These are phyloP conservation scores for Colletotrichum gloeosporioides DNA, from an alignment of 2,329 filamentous ascomycete genomes.

Conservation along the genomic window DNA sequence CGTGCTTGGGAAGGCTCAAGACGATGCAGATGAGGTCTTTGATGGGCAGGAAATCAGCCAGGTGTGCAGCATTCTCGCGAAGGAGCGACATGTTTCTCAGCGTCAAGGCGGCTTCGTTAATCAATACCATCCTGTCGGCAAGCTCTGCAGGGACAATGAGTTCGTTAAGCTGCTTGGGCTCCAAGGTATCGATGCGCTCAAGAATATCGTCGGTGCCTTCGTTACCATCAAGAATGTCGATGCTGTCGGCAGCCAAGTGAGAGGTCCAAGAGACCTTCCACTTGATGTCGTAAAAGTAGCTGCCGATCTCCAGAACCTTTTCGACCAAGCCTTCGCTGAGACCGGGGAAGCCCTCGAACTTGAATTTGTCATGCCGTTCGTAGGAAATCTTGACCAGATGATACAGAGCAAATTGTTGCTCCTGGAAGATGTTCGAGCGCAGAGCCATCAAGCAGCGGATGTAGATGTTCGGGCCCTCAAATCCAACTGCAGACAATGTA, in stretches of 20 bases:
- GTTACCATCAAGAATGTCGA: conserved; percentile 48
- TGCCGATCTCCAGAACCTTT: conserved; percentile 80
- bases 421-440: conserved; percentile 77
- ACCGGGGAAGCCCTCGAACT: conserved; percentile 89
- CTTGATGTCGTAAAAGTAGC: conserved; percentile 79
- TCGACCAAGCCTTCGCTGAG: conserved; percentile 88
- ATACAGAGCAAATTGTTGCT: conserved; percentile 92
- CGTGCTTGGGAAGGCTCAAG: conserved; percentile 75
- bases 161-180: conserved; percentile 60
- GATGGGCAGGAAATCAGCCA: conserved; percentile 73
- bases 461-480: conserved; percentile 88
- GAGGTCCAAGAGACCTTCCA: conserved; percentile 78
- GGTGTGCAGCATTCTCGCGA: conserved; percentile 83
- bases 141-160: conserved; percentile 77
- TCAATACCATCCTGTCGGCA: conserved; percentile 72
- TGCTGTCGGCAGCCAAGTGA: conserved; percentile 46
- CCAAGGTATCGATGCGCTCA: conserved; percentile 71
- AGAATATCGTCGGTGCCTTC: conserved; percentile 61
- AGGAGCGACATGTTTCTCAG: conserved; percentile 96
- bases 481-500: conserved; percentile 48
- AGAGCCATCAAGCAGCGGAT: conserved; percentile 85
- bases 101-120: conserved; percentile 87
- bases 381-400: conserved; percentile 95
- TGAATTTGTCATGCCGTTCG: conserved; percentile 93
- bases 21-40: conserved; percentile 85